Evolutionary conservation across 1,284 basidiomycete genomes (phyloP).

Genomic region (Fistulina hepatica): DNA sequence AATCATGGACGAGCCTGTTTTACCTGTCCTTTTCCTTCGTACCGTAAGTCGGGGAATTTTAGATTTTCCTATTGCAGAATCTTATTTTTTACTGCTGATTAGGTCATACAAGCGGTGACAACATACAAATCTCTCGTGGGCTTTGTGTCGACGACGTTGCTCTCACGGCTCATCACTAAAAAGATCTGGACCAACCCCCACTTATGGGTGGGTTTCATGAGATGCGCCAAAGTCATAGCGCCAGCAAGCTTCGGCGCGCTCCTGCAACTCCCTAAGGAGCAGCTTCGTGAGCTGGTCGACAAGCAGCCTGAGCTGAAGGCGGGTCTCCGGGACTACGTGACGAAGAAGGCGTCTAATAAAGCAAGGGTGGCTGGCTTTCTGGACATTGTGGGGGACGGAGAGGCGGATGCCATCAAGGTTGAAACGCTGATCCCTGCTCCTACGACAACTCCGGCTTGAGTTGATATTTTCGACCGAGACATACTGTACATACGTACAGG

Average conservation of each 20-base stretch:
- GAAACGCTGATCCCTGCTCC: no score
- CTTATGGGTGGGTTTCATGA: conserved; percentile 97
- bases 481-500: no score
- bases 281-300: conserved; percentile 80
- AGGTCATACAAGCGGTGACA: conserved; percentile 96
- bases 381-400: conserved; percentile 70
- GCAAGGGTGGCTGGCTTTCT: conserved; percentile 72
- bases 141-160: conserved; percentile 89
- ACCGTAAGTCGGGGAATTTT: no score
- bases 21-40: conserved; percentile 90
- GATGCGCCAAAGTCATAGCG: conserved; percentile 86
- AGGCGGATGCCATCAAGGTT: no score
- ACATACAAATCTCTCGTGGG: conserved; percentile 91
- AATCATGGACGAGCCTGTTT: conserved; percentile 82
- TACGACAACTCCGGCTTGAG: no score
- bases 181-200: conserved; percentile 94
- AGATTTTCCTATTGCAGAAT: background rate
- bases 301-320: conserved; percentile 81
- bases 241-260: conserved; percentile 88
- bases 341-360: conserved; percentile 74
- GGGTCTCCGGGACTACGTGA: conserved; percentile 77
- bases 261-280: conserved; percentile 87
- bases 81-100: conserved; percentile 6
- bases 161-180: conserved; percentile 91
- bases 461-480: no score